Conservation (phyloP, 768 basidiomycete species). For the Kwoniella sp. region DNA sequence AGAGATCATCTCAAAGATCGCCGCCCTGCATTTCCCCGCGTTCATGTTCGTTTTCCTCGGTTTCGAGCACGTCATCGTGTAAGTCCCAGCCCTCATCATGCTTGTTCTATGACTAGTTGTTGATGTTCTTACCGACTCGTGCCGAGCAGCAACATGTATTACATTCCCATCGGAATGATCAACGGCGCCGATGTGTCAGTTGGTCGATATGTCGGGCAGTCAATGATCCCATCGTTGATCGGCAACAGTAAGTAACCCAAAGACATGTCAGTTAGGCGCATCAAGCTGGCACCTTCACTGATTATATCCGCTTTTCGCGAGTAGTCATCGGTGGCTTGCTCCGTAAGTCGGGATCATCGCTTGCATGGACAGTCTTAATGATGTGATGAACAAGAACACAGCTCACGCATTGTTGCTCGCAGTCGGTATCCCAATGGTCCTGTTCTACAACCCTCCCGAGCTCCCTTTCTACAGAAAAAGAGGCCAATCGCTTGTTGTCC, state of each 20-base stretch:
- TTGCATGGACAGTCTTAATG: not conserved
- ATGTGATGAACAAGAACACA: too few species aligned
- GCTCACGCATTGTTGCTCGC: not conserved
- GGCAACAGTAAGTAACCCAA: conserved; percentile 15
- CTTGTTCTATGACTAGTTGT: not conserved
- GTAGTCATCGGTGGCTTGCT: conserved; percentile 26
- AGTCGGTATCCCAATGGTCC: conserved; percentile 32
- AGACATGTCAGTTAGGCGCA: not conserved
- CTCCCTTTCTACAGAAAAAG: conserved; percentile 23
- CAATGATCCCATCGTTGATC: conserved; percentile 33
- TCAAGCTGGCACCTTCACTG: not conserved
- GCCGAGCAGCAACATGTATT: conserved; percentile 27
- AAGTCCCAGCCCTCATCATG: conserved; percentile 14
- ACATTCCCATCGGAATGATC: conserved; percentile 33
- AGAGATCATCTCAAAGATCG: conserved; percentile 32
- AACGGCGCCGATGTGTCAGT: conserved; percentile 29
- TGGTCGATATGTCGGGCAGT: conserved; percentile 27
- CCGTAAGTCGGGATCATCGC: conserved; percentile 2
- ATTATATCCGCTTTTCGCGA: not conserved
- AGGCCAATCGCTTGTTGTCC: conserved; percentile 7
- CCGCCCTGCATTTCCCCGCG: conserved; percentile 31
- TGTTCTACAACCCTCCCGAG: conserved; percentile 29
- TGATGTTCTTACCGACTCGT: not conserved
- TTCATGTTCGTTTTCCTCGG: conserved; percentile 32
- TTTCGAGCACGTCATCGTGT: conserved; percentile 35